phyloP scores from a whole-genome alignment of 345 rosid species.

The Clausena lansium region DNA sequence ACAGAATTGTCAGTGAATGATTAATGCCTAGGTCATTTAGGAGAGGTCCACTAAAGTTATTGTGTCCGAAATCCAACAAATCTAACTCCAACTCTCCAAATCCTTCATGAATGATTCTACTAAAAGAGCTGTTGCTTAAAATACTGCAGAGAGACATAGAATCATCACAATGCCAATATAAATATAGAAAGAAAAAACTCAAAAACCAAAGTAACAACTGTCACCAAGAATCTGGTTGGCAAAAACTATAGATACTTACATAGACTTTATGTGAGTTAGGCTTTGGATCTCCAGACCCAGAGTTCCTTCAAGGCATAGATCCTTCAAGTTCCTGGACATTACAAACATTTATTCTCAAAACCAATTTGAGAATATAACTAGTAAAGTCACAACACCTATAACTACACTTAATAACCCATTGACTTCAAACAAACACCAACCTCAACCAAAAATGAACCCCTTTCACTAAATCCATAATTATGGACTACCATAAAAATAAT shows the following conservation, averaged over 20 bases:
- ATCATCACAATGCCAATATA: not conserved
- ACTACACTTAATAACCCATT: not conserved
- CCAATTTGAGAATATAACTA: conserved; percentile 3
- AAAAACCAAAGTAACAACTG: not conserved
- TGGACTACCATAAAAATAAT: not conserved
- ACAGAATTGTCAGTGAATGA: conserved; percentile 52
- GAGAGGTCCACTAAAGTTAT: conserved; percentile 54
- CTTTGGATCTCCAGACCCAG: conserved; percentile 54
- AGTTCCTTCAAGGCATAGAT: conserved; percentile 65
- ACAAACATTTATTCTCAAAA: conserved; percentile 4
- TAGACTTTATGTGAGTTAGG: conserved; percentile 50
- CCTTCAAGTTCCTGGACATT: conserved; percentile 53
- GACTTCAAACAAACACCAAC: not conserved
- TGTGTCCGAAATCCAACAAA: conserved; percentile 63
- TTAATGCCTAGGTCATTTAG: conserved; percentile 49
- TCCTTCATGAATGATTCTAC: conserved; percentile 52
- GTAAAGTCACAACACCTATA: not conserved
- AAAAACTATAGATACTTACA: conserved; percentile 38
- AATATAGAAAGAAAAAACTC: not conserved
- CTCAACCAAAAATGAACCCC: not conserved
- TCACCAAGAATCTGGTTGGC: conserved; percentile 1
- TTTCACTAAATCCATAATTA: not conserved
- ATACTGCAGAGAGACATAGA: conserved; percentile 29
- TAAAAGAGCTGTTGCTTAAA: conserved; percentile 63
- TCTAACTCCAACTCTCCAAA: conserved; percentile 53